Conservation (phyloP, 1,284 basidiomycete species). For the Naganishia sp. region DNA sequence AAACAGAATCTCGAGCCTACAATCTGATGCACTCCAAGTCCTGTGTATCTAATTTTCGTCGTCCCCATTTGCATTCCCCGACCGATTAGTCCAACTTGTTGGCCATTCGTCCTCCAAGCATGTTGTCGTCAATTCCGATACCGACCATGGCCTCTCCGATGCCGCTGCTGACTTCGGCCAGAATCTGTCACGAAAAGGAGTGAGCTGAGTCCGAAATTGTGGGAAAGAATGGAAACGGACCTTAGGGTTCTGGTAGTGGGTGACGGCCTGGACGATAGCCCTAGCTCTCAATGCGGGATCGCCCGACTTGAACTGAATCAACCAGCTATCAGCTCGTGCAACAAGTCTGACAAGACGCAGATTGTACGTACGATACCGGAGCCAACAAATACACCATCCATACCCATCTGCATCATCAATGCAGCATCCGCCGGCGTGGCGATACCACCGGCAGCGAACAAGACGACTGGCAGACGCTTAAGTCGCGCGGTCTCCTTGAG, state of each 20-base stretch:
- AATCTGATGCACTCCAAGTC: too few species aligned
- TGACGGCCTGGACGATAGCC: constrained; percentile 97
- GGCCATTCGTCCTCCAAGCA: constrained; percentile 40
- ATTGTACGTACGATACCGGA: constrained; percentile 76
- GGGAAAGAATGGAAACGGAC: constrained; percentile 58
- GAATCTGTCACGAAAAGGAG: constrained; percentile 33
- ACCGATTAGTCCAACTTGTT: constrained; percentile 33
- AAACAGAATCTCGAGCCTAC: too few species aligned
- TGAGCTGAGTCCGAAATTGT: background rate
- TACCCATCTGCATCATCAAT: constrained; percentile 98
- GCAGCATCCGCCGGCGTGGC: constrained; percentile 98
- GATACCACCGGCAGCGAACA: constrained; percentile 91
- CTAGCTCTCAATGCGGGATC: constrained; percentile 91
- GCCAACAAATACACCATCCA: constrained; percentile 94
- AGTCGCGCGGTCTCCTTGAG: constrained; percentile 93
- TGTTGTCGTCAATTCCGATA: constrained; percentile 64
- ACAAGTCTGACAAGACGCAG: too few species aligned
- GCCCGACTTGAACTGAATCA: constrained; percentile 62
- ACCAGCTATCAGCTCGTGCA: too few species aligned
- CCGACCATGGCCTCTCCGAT: constrained; percentile 92
- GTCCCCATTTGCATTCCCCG: too few species aligned
- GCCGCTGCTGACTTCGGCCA: constrained; percentile 75
- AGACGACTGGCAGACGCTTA: constrained; percentile 86
- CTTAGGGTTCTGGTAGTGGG: constrained; percentile 92
- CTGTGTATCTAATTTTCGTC: too few species aligned